A percentile compares a stretch with the other conserved stretches of the same genome.
Evolutionary conservation across 2,329 filamentous ascomycete species (phyloP).

Genomic region (Neoscytalidium dimidiatum): DNA sequence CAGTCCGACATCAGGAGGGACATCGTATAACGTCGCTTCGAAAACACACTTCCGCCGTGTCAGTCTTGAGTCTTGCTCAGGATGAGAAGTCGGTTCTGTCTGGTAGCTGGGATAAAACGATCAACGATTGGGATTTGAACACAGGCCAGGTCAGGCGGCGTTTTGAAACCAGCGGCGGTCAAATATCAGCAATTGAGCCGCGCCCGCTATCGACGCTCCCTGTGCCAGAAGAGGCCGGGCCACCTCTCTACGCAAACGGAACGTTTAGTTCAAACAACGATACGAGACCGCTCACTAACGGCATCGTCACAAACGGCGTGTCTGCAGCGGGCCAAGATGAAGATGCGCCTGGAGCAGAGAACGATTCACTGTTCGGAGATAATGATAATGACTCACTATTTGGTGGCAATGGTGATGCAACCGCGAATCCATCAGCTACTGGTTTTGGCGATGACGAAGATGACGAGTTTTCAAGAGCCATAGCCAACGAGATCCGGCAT

Average conservation of each 20-base stretch:
- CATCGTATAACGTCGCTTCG: slow-evolving; percentile 81
- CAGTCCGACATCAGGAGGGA: slow-evolving; percentile 90
- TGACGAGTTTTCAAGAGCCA: slow-evolving; percentile 75
- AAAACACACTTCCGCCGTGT: slow-evolving; percentile 88
- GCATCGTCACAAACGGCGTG: slow-evolving; percentile 48
- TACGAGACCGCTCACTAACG: slow-evolving; percentile 59
- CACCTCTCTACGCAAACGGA: slow-evolving; percentile 52
- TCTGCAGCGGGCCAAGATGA: slow-evolving; percentile 38
- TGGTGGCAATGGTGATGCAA: slow-evolving; percentile 68
- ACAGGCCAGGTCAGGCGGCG: slow-evolving; percentile 74
- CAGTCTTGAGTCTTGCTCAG: slow-evolving; percentile 75
- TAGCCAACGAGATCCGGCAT: slow-evolving; percentile 57
- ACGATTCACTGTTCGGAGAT: slow-evolving; percentile 82
- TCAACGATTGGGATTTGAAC: slow-evolving; percentile 94
- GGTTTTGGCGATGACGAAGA: slow-evolving; percentile 82
- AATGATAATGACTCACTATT: slow-evolving; percentile 78
- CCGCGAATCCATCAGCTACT: slow-evolving; percentile 34
- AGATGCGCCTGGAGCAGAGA: slow-evolving; percentile 65
- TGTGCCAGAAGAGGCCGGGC: slow-evolving; percentile 73
- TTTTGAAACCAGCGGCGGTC: slow-evolving; percentile 76
- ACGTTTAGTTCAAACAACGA: slow-evolving; percentile 78
- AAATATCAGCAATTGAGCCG: slow-evolving; percentile 86
- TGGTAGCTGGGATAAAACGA: slow-evolving; percentile 94
- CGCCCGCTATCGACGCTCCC: slow-evolving; percentile 75
- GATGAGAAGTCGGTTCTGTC: slow-evolving; percentile 88